Evolutionary conservation across 2,329 filamentous ascomycete genomes (phyloP), one percentile per base, ranked within the genome.

Genomic region (Colletotrichum noveboracense): DNA sequence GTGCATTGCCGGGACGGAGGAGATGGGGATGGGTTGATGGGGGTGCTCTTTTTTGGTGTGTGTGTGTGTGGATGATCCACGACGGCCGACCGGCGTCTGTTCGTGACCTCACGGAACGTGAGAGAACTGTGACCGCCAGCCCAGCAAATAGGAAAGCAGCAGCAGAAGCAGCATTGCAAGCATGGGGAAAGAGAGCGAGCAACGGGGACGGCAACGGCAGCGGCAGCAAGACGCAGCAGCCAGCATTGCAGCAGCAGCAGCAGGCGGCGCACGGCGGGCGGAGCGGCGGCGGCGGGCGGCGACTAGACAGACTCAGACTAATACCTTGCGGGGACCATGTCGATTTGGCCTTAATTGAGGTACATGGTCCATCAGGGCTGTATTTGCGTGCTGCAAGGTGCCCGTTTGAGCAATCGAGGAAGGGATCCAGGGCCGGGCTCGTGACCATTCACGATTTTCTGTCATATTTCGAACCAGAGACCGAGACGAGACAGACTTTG

Each of bases 401-500:
- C 73, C 73, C 69, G 38, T 72, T 75, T 62, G 18, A 64, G 73
- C 55, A 61, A 75, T 64, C 55, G 58, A 60, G 24, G 73, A 43
- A 75, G 62, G 73, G 73, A 64, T 67, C 62, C 62, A 26, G 56
- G 73, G 69, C 52, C 56, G 55, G 56, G 38, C 38, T 34, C 38
- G 69, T 72, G 73, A 75, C 73, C 73, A 75, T 58, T 72, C 69
- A 72, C 38, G 52, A 26, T 62, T 65, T 67, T 75, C 73, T 75
- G 69, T 75, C 73, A 75, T 72, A 75, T 75, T 72, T 62, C 18
- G 14, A 48, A 26, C 65, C 65, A 30, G 18, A 66, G 66, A 32
- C 24, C 16, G 62, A 66, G 36, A 66, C 32, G 65, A 55, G 70
- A 73, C 24, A 52, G 61, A 65, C 38, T 32, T 43, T 34, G 61